Base-by-base conservation (phyloP, 176 grass and related monocot species). In the Cymbopogon citratus region DNA sequence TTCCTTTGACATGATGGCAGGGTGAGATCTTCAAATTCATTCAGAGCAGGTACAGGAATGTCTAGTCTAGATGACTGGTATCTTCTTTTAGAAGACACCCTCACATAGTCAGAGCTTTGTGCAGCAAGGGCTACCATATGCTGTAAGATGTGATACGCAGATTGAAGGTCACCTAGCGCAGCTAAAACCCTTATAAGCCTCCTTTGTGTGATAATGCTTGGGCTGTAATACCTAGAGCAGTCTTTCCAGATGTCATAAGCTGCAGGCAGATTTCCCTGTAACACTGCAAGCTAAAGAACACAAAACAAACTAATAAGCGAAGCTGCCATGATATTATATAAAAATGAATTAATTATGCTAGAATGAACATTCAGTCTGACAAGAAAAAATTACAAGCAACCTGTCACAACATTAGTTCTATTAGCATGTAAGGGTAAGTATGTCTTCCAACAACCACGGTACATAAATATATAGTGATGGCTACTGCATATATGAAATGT, bases 191-290 rank as follows among this genome's bases (percentile, higher is more conserved):
- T 80, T 75, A 98, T 34, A 89, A 93, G 88, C 79, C 91, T 91
- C 83, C 90, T 94, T 29, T 74, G 87, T 63, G 48, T 71, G 73
- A 93, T 85, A 78, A 94, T 90, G 85, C 75, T 95, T 90, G 95
- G 92, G 60, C 66, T 93, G 88, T 98, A 98, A 82, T 93, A 90
- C 75, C 85, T 91, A 85, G 79, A 82, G 87, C 91, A 93, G 18
- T 93, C 90, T 69, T 89, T 95, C 92, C 95, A 98, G 79, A 98
- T 91, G 71, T 91, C 87, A 89, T 88, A 80, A 88, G 89, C 87
- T 70, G 88, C 82, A 64, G 81, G 67, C n/a, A 93, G 73, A 87
- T 86, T 95, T 87, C 81, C 65, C 73, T 91, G 90, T 59, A 84
- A 78, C 81, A 88, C 92, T 91, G 92, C 87, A 91, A 98, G 62